These are phyloP conservation scores for Dryadomyces quercus-mongolicae DNA, from an alignment of 2,329 filamentous ascomycete genomes.

Conservation along the genomic window DNA sequence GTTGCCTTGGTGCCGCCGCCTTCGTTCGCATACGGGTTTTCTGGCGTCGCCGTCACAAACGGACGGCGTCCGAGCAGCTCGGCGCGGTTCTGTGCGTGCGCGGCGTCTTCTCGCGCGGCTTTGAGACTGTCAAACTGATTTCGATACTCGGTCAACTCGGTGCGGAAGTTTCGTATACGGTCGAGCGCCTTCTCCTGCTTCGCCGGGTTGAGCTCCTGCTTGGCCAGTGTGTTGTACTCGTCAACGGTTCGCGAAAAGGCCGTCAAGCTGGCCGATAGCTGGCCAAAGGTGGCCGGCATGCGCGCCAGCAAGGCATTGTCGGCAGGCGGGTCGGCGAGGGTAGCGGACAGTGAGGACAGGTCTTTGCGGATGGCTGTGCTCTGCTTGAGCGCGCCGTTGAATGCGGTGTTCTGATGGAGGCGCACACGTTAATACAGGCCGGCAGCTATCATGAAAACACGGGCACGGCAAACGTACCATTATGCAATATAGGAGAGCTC, in stretches of 20 bases:
- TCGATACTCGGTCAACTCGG: constrained; percentile 71
- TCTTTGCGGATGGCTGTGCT: constrained; percentile 70
- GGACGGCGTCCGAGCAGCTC: constrained; percentile 80
- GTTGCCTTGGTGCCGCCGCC: constrained; percentile 17
- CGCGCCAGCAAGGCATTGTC: not conserved
- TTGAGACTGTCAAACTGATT: constrained; percentile 68
- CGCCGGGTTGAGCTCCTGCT: constrained; percentile 76
- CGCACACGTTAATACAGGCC: not conserved
- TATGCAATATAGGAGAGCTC: not conserved
- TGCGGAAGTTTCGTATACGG: constrained; percentile 72
- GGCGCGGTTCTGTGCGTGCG: constrained; percentile 52
- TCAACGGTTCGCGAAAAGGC: constrained; percentile 83
- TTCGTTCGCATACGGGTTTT: constrained; percentile 77
- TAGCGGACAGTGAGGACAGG: constrained; percentile 27
- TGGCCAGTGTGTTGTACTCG: constrained; percentile 76
- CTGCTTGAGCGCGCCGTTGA: constrained; percentile 80
- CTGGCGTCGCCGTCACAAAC: constrained; percentile 66
- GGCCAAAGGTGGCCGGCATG: constrained; percentile 41
- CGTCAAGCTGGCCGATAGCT: constrained; percentile 55
- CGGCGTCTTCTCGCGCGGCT: constrained; percentile 61
- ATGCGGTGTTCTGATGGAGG: constrained; percentile 58
- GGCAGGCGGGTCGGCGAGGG: constrained; percentile 24
- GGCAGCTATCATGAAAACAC: not conserved
- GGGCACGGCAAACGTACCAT: not conserved
- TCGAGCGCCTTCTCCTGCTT: constrained; percentile 89